Conservation (phyloP, 495 filamentous ascomycete genomes). For the Hypoxylon fragiforme region DNA sequence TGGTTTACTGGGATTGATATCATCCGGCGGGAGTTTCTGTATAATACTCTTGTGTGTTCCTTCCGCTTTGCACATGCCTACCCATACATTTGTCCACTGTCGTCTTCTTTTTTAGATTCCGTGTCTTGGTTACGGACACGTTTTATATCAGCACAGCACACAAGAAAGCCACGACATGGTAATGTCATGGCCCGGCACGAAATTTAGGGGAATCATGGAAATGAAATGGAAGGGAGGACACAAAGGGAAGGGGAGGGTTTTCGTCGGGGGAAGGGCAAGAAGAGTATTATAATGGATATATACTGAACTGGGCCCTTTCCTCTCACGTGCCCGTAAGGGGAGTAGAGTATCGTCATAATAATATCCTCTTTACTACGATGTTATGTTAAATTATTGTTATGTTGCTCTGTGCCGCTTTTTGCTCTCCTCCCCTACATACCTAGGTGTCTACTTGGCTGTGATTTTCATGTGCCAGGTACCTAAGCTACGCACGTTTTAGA, state of each 20-base stretch:
- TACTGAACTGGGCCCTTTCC: constrained; percentile 12
- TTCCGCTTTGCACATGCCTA: constrained; percentile 31
- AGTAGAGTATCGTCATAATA: constrained; percentile 35
- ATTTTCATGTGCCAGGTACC: too few species aligned
- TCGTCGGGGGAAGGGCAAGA: constrained; percentile 6
- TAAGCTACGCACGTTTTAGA: too few species aligned
- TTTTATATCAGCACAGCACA: constrained; percentile 28
- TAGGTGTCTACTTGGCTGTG: too few species aligned
- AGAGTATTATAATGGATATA: constrained; percentile 21
- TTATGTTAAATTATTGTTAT: background rate
- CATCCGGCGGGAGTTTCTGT: constrained; percentile 37
- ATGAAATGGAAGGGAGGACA: constrained; percentile 9
- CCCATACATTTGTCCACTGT: constrained; percentile 26
- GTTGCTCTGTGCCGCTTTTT: too few species aligned
- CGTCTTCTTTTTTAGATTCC: constrained; percentile 19
- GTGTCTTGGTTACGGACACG: constrained; percentile 32
- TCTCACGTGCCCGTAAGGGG: constrained; percentile 14
- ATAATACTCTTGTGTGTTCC: constrained; percentile 38
- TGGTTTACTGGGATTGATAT: constrained; percentile 32
- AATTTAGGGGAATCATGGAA: constrained; percentile 13
- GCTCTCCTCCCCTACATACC: too few species aligned
- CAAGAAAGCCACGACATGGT: too few species aligned
- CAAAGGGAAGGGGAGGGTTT: background rate
- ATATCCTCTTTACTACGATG: constrained; percentile 28
- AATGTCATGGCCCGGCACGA: constrained; percentile 20